These are phyloP conservation scores for Populus hybrid DNA, from an alignment of 441 rosid species.

Conservation along the genomic window DNA sequence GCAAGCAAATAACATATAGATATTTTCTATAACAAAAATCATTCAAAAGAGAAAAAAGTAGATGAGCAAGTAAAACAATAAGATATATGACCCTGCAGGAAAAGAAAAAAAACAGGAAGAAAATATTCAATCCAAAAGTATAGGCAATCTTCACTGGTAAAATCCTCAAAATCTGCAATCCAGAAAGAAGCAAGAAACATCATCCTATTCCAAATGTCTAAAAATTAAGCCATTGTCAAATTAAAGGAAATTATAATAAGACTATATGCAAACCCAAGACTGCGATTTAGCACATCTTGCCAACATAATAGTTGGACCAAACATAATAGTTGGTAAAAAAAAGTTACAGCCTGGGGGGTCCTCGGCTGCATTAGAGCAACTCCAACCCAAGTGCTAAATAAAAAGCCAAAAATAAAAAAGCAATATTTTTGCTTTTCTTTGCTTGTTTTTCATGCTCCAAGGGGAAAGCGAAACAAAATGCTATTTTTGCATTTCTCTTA, in stretches of 20 bases:
- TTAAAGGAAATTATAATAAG: not conserved
- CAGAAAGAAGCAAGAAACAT: not conserved
- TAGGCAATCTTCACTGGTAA: not conserved
- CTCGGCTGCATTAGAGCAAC: too few species aligned
- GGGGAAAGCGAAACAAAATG: too few species aligned
- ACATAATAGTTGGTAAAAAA: not conserved
- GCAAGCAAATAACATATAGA: not conserved
- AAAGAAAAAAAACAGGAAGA: not conserved
- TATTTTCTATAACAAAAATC: not conserved
- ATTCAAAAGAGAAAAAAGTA: not conserved
- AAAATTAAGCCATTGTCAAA: not conserved
- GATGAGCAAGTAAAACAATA: not conserved
- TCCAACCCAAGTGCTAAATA: too few species aligned
- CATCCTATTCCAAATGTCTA: not conserved
- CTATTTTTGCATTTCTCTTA: too few species aligned
- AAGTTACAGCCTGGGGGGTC: not conserved
- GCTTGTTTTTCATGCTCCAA: too few species aligned
- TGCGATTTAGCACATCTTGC: not conserved
- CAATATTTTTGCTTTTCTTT: too few species aligned
- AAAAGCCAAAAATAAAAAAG: too few species aligned
- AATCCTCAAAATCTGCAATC: not conserved
- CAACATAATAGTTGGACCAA: too few species aligned
- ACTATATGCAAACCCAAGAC: not conserved
- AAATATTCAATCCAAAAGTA: not conserved
- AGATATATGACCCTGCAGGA: not conserved